phyloP scores from a whole-genome alignment of 257 asterid genomes.

The Capsicum pubescens region DNA sequence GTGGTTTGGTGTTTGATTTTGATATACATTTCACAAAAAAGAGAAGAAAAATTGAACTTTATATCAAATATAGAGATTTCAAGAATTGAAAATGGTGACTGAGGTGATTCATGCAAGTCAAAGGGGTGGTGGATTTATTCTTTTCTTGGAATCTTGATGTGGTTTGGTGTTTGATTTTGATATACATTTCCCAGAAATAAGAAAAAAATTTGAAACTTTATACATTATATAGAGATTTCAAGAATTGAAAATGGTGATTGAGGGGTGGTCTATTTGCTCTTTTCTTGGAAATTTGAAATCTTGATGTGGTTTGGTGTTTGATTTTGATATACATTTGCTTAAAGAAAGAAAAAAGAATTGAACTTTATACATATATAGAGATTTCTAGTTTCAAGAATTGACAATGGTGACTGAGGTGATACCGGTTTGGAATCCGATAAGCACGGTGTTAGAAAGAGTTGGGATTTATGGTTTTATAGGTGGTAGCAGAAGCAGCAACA shows the following conservation, averaged over 20 bases:
- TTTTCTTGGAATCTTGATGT: neutral
- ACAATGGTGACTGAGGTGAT: constrained; percentile 59
- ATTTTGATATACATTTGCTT: too few relatives aligned
- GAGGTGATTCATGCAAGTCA: constrained; percentile 55
- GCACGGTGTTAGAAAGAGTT: constrained; percentile 75
- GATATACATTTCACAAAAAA: neutral
- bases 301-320: too few relatives aligned
- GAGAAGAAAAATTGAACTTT: neutral
- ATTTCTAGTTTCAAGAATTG: neutral
- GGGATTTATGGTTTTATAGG: constrained; percentile 73
- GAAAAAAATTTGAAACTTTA: neutral
- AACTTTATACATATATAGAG: neutral
- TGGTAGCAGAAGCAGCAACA: constrained; percentile 32
- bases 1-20: neutral
- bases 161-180: neutral
- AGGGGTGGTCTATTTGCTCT: constrained; percentile 42
- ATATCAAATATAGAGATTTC: neutral
- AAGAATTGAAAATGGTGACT: constrained; percentile 46
- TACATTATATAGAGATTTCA: neutral
- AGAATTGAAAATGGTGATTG: constrained; percentile 48
- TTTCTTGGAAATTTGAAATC: too few relatives aligned
- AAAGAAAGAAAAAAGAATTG: neutral
- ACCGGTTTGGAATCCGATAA: constrained; percentile 64
- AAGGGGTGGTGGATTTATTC: constrained; percentile 24
- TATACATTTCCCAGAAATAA: neutral